These are phyloP conservation scores for Nannizzia gypsea DNA, from an alignment of 2,329 filamentous ascomycete species.

Conservation along the genomic window DNA sequence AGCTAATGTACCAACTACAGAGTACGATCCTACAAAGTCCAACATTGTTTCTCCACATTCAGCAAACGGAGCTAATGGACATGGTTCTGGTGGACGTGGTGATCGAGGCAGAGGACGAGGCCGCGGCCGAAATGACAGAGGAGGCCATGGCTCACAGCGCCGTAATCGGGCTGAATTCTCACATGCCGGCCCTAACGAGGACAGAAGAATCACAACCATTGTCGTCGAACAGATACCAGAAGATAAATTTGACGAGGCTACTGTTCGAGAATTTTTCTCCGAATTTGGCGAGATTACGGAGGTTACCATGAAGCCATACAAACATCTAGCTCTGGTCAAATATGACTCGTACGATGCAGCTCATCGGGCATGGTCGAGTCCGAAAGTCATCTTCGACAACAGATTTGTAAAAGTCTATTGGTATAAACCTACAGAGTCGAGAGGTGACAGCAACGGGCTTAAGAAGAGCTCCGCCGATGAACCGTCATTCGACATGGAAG, in stretches of 20 bases:
- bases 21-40: conserved; percentile 46
- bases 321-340: conserved; percentile 44
- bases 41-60: conserved; percentile 27
- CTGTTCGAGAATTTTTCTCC: conserved; percentile 46
- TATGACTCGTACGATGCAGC: conserved; percentile 42
- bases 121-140: conserved; percentile 33
- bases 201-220: conserved; percentile 44
- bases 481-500: conserved; percentile 42
- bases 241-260: conserved; percentile 43
- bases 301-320: conserved; percentile 43
- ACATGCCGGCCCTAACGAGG: conserved; percentile 39
- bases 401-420: conserved; percentile 55
- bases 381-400: conserved; percentile 53
- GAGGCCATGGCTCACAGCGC: conserved; percentile 29
- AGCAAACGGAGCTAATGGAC: conserved; percentile 17
- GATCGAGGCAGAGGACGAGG: conserved; percentile 21
- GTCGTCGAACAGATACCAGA: conserved; percentile 52
- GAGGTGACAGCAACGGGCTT: conserved; percentile 22
- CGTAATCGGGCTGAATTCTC: conserved; percentile 43
- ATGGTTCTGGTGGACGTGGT: conserved; percentile 10
- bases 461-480: conserved; percentile 19
- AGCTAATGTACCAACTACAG: conserved; percentile 18
- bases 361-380: conserved; percentile 45
- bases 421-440: conserved; percentile 37
- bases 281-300: conserved; percentile 46